These are phyloP conservation scores for Guadua angustifolia DNA, from an alignment of 176 grass and related monocot genomes.

Conservation along the genomic window DNA sequence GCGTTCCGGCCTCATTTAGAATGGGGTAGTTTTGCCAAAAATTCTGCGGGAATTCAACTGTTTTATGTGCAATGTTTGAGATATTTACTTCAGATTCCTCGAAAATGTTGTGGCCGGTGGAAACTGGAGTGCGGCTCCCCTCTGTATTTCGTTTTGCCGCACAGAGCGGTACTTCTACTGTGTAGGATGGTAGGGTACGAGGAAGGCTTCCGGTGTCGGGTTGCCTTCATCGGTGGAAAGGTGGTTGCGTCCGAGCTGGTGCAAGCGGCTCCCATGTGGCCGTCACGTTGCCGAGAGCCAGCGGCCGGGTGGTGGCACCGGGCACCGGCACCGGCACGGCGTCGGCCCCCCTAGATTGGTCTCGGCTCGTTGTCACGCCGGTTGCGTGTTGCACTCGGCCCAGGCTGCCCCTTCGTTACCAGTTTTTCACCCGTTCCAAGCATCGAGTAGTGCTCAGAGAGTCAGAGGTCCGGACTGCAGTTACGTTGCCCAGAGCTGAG, in stretches of 20 bases:
- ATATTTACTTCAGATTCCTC: too few relatives aligned
- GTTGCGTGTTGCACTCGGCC: neutral
- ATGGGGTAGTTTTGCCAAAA: too few relatives aligned
- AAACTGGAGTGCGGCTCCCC: neutral
- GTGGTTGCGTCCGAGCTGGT: conserved; percentile 34
- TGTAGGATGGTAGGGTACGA: neutral
- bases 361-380: conserved; percentile 17
- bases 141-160: neutral
- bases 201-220: neutral
- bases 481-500: too few relatives aligned
- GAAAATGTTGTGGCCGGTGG: too few relatives aligned
- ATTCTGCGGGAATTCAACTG: too few relatives aligned
- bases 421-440: too few relatives aligned
- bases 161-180: neutral
- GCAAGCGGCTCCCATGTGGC: conserved; percentile 37
- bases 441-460: too few relatives aligned
- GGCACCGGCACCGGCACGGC: neutral
- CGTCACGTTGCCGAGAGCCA: conserved; percentile 26
- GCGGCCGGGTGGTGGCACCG: neutral
- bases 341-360: neutral
- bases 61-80: too few relatives aligned
- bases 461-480: too few relatives aligned
- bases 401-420: too few relatives aligned
- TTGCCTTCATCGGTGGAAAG: conserved; percentile 13
- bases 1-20: too few relatives aligned